Percentiles rank a stretch among this genome's conserved stretches.
Evolutionary conservation across 2,329 filamentous ascomycete species (phyloP).

Genomic region (Hypoxylon sp.): DNA sequence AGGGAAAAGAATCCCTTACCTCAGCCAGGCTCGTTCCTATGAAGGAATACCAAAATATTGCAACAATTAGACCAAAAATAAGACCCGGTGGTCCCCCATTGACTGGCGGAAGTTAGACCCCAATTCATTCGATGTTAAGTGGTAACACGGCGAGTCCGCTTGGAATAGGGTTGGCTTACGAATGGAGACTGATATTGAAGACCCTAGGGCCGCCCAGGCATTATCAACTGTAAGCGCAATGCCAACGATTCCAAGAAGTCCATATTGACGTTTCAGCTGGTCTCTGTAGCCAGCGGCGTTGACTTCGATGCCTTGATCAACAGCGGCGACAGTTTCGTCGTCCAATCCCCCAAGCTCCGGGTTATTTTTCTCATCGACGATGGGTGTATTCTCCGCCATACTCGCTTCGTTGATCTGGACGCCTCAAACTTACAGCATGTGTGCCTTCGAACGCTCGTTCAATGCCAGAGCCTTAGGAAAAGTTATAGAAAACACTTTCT

Average conservation of each 20-base stretch:
- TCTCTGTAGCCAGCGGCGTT: slow-evolving; percentile 76
- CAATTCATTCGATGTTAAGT: slow-evolving; percentile 10
- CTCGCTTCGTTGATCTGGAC: not conserved
- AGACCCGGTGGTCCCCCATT: slow-evolving; percentile 61
- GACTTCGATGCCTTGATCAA: slow-evolving; percentile 62
- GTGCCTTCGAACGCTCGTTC: not conserved
- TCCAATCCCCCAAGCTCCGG: slow-evolving; percentile 49
- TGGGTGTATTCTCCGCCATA: slow-evolving; percentile 23
- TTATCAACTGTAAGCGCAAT: slow-evolving; percentile 74
- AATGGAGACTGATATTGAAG: slow-evolving; percentile 70
- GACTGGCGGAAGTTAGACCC: slow-evolving; percentile 47
- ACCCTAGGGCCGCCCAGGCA: slow-evolving; percentile 75
- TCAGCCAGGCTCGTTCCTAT: slow-evolving; percentile 60
- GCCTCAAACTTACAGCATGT: not conserved
- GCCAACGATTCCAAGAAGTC: slow-evolving; percentile 70
- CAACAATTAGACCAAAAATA: slow-evolving; percentile 61
- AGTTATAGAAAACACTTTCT: not conserved
- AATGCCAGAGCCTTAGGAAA: not conserved
- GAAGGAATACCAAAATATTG: slow-evolving; percentile 61
- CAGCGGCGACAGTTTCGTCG: slow-evolving; percentile 54
- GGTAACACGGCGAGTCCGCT: slow-evolving; percentile 17
- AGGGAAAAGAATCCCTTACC: slow-evolving; percentile 48
- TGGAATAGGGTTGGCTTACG: slow-evolving; percentile 52
- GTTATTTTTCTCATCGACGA: slow-evolving; percentile 38
- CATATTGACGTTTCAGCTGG: slow-evolving; percentile 74